A percentile compares a stretch with the other conserved stretches of the same genome.
These are phyloP conservation scores for Yamadazyma taylorii DNA, from an alignment of 1,139 yeast species.

Conservation along the genomic window DNA sequence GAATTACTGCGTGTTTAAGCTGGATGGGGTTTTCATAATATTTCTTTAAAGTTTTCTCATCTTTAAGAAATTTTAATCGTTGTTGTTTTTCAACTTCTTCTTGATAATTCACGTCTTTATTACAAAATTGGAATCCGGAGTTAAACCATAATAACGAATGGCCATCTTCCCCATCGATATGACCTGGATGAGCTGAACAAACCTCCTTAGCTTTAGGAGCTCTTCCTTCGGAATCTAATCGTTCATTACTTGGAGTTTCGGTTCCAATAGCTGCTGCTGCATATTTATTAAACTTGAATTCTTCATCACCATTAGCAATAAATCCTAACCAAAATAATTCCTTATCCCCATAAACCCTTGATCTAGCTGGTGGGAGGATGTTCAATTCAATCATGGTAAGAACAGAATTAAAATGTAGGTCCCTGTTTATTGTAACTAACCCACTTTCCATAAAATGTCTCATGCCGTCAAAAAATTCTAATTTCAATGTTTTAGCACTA, in stretches of 20 bases:
- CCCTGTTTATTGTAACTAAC: conserved; percentile 27
- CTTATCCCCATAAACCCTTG: conserved; percentile 34
- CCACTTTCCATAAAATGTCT: conserved; percentile 37
- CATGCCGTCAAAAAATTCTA: conserved; percentile 30
- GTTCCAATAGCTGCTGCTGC: conserved; percentile 33
- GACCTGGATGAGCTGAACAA: conserved; percentile 49
- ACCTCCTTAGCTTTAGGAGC: conserved; percentile 28
- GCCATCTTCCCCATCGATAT: conserved; percentile 33
- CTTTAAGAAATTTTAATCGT: conserved; percentile 21
- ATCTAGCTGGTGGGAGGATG: conserved; percentile 24
- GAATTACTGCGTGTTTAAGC: conserved; percentile 29
- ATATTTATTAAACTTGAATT: conserved; percentile 27
- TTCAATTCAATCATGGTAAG: conserved; percentile 31
- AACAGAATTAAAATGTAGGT: conserved; percentile 28
- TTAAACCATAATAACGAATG: conserved; percentile 33
- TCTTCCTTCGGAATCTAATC: conserved; percentile 22
- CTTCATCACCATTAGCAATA: conserved; percentile 33
- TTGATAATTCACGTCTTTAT: conserved; percentile 28
- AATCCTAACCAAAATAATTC: conserved; percentile 38
- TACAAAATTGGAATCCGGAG: conserved; percentile 35
- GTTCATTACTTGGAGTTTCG: conserved; percentile 23
- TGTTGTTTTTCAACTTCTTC: conserved; percentile 22
- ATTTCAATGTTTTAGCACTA: conserved; percentile 22
- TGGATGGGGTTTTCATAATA: conserved; percentile 25
- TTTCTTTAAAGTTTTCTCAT: conserved; percentile 19